Conservation (phyloP, 352 stramenopile species). For the Phytophthora cryptogea region DNA sequence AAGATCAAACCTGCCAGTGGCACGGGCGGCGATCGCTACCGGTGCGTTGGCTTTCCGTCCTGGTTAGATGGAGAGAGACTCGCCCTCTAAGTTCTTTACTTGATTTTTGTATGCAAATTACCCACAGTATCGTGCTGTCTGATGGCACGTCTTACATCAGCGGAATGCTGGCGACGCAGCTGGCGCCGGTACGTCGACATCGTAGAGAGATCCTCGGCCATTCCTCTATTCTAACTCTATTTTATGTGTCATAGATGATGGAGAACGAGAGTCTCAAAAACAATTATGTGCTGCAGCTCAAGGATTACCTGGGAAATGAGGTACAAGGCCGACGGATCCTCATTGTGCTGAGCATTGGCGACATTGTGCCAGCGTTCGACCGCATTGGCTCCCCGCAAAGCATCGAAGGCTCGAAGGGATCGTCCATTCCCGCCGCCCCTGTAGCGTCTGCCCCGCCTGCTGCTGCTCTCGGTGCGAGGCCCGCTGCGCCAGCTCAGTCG, state of each 20-base stretch:
- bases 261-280: conserved; percentile 80
- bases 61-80: conserved; percentile 2
- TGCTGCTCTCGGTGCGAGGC: conserved; percentile 35
- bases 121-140: conserved; percentile 72
- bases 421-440: conserved; percentile 25
- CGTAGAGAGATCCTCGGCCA: background rate
- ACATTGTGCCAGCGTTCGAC: conserved; percentile 76
- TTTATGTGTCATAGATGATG: conserved; percentile 55
- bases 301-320: conserved; percentile 85
- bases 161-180: conserved; percentile 85
- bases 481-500: conserved; percentile 27
- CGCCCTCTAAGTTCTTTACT: conserved; percentile 5
- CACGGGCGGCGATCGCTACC: conserved; percentile 76
- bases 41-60: conserved; percentile 22
- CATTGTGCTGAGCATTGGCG: conserved; percentile 82
- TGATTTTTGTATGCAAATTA: conserved; percentile 2
- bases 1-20: conserved; percentile 86
- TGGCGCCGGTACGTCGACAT: conserved; percentile 59
- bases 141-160: conserved; percentile 84
- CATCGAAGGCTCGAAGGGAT: conserved; percentile 72
- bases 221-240: background rate
- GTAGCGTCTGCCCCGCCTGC: conserved; percentile 28
- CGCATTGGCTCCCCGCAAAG: conserved; percentile 77
- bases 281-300: conserved; percentile 86
- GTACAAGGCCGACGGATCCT: conserved; percentile 85